A percentile compares a stretch with the other conserved stretches of the same genome.
These are phyloP conservation scores for Bacidia rubella DNA, from an alignment of 495 filamentous ascomycete genomes.

Conservation along the genomic window DNA sequence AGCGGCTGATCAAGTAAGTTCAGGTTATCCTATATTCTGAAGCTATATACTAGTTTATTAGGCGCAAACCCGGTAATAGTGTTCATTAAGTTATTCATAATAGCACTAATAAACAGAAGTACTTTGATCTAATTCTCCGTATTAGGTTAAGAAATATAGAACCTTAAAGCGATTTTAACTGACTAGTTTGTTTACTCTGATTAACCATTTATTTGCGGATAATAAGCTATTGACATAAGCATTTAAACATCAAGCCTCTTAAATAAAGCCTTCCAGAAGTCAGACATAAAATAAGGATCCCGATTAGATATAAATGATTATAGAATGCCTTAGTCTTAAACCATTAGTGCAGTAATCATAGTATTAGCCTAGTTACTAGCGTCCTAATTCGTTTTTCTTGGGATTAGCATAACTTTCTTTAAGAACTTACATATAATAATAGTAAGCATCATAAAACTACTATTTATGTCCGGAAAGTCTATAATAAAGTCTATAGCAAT, in stretches of 20 bases:
- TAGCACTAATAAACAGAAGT: too few relatives aligned
- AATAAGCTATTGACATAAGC: background rate
- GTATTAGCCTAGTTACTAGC: background rate
- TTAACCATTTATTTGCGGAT: background rate
- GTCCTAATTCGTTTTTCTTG: background rate
- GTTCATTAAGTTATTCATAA: too few relatives aligned
- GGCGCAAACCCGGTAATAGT: background rate
- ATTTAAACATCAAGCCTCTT: background rate
- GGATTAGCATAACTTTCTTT: background rate
- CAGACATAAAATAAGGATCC: background rate
- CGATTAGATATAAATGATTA: background rate
- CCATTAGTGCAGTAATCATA: background rate
- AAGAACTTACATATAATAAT: background rate
- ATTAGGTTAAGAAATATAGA: background rate
- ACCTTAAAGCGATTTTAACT: background rate
- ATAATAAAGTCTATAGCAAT: constrained; percentile 3
- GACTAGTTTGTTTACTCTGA: background rate
- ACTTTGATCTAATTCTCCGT: background rate
- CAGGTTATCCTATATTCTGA: background rate
- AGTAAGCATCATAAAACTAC: background rate
- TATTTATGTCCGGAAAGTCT: background rate
- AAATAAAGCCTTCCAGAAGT: background rate
- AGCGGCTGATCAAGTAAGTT: background rate
- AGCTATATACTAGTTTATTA: background rate
- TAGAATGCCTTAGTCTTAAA: background rate